These are phyloP conservation scores for Colletotrichum sp. DNA, from an alignment of 2,329 filamentous ascomycete species.

Conservation along the genomic window DNA sequence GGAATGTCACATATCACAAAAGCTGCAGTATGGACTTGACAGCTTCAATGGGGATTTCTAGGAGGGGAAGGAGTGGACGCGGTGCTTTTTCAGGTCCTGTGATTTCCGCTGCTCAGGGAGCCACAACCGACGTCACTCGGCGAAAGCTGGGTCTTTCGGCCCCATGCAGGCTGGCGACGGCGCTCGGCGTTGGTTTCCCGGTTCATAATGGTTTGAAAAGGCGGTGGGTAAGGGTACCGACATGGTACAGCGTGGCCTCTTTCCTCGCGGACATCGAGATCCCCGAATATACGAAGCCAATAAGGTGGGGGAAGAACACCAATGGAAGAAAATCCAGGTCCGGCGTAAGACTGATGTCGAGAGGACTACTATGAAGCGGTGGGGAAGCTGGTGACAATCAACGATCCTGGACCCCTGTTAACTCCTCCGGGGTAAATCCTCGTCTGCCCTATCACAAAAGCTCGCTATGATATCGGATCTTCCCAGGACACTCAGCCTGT, in stretches of 20 bases:
- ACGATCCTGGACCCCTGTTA: conserved; percentile 3
- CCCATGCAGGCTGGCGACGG: background rate
- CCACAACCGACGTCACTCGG: conserved; percentile 9
- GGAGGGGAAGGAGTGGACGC: background rate
- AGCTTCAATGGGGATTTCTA: background rate
- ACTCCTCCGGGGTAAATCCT: background rate
- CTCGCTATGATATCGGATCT: background rate
- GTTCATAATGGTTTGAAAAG: background rate
- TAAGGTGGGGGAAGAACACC: background rate
- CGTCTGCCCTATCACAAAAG: background rate
- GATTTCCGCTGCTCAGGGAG: background rate
- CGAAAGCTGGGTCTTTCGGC: background rate
- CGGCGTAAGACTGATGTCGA: background rate
- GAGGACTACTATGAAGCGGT: background rate
- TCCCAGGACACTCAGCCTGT: background rate
- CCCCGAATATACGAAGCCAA: background rate
- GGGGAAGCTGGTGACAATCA: background rate
- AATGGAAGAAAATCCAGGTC: background rate
- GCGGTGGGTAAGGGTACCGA: background rate
- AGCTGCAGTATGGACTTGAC: background rate
- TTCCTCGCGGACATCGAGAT: background rate
- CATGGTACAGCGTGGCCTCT: background rate
- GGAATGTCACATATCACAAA: conserved; percentile 13
- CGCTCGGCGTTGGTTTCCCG: background rate
- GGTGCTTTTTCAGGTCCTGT: background rate